Evolutionary conservation across 768 basidiomycete genomes (phyloP), one percentile per base, ranked within the genome.

Genomic region (Mycena galericulata): DNA sequence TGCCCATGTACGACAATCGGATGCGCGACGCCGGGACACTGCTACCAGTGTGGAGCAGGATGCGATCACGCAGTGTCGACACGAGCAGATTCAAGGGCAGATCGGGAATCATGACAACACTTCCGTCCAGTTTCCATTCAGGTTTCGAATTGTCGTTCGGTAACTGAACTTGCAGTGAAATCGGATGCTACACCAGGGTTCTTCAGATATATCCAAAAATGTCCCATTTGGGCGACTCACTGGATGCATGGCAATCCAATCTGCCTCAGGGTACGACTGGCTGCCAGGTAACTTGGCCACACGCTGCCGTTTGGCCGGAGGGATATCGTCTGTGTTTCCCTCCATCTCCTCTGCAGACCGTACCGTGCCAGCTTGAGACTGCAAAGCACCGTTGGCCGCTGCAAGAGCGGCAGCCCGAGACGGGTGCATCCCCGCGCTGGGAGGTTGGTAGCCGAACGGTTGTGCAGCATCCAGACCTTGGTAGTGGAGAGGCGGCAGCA

Each of bases 101-200:
- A 64, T 98, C 95, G 1, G 89, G 86, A 64, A 99, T 85, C 12
- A 89, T 89, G 65, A 96, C 88, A 43, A 89, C 81, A 58, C 85
- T 86, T 0, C 96, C 97, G 74, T 97, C 90, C 60, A 98, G 83
- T 75, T 97, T 96, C 94, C 94, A 97, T 79, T 97, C 97, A 0
- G 96, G 92, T 77, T 94, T 96, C 36, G 90, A 88, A 1, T 91
- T 81, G 73, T 96, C 91, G 59, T 82, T 85, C 2, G 97, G 96
- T 70, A 99, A 84, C 76, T 97, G 95, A 4, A 99, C 84, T 36
- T 86, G 85, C 50, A 99, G 85, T 27, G 92, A 91, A 74, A 99
- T 94, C 15, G 97, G 93, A 72, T 97, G 92, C 90, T 92, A 70
- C 32, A 47, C 34, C 67, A 30, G 56, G 26, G 5, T 47, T 57